Conservation (phyloP, 257 asterid genomes). For the Solanum arcanum region DNA sequence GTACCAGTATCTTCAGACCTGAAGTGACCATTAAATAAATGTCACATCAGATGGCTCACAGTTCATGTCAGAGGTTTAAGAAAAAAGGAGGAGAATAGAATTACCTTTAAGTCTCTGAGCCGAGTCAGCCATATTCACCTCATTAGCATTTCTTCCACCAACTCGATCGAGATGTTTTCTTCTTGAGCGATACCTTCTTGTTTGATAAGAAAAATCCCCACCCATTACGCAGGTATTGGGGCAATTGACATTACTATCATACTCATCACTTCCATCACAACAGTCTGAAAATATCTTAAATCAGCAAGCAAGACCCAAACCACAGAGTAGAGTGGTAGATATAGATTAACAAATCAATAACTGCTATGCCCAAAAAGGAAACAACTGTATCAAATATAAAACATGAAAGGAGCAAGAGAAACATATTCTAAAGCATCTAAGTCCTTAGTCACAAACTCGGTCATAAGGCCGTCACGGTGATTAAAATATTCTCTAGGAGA, state of each 20-base stretch:
- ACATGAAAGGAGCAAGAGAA: background rate
- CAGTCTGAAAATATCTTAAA: slow-evolving; percentile 46
- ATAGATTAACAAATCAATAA: background rate
- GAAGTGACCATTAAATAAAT: slow-evolving; percentile 14
- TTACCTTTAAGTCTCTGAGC: slow-evolving; percentile 44
- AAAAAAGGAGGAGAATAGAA: background rate
- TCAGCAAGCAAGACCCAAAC: background rate
- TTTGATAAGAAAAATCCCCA: slow-evolving; percentile 56
- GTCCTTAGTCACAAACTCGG: background rate
- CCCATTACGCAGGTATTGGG: slow-evolving; percentile 81
- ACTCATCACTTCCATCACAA: slow-evolving; percentile 97
- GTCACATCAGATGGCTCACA: background rate
- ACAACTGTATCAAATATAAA: background rate
- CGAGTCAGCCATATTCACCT: slow-evolving; percentile 27
- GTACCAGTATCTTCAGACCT: slow-evolving; percentile 56
- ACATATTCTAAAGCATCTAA: background rate
- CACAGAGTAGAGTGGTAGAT: slow-evolving; percentile 2
- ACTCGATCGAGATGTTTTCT: slow-evolving; percentile 6
- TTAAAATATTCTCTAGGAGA: background rate
- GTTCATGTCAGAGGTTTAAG: background rate
- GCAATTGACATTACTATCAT: slow-evolving; percentile 56
- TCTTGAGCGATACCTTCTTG: slow-evolving; percentile 15
- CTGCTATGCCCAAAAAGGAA: background rate
- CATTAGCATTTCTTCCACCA: slow-evolving; percentile 32
- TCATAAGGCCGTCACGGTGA: background rate